Base-by-base conservation (phyloP, 2,329 filamentous ascomycete genomes). In the Zymoseptoria pseudotritici region DNA sequence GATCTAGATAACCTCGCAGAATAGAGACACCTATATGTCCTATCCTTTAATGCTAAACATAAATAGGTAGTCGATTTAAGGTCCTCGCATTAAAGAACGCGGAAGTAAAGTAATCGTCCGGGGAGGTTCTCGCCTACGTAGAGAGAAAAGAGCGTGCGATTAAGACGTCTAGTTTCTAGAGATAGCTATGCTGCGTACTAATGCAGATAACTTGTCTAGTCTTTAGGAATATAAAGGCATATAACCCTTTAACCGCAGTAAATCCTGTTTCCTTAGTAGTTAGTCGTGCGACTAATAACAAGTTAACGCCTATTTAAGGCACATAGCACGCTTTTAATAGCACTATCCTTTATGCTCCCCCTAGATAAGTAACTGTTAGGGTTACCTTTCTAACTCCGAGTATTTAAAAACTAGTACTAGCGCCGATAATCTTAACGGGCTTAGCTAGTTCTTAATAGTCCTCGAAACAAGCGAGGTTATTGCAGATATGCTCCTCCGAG, bases 31-130 rank as follows among this genome's bases (percentile, higher is more conserved):
- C 54, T 56, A 56, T 19, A 19, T 56, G 50, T n/a, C 54, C 54
- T 56, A 56, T 56, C 24, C 54, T 31, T 24, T 56, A 46, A 24
- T 56, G 19, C 54, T 56, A 56, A 4, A 56, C 24, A 9, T 56
- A 20, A 17, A 56, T 13, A 9, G 19, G 54, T 17, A 56, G 20
- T 17, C 22, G n/a, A 21, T 49, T 22, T 3, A 13, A 7, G 2
- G 36, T 49, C 8, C 54, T 19, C 49, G 21, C 9, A 50, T 50
- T 56, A 56, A 50, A 50, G 36, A 50, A 56, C 20, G 24, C 7
- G 4, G 36, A 13, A 21, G 54, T 17, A n/a, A 49, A 19, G 13
- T 46, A 56, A 22, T 11, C 13, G 13, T 24, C 22, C 20, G 51
- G 7, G 5, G n/a, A 10, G 2, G n/a, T 6, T 1, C 22, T 17